These are phyloP conservation scores for thale cress (Arabidopsis thaliana) DNA, from an alignment of 345 rosid species.

Conservation along the genomic window TAIR10.1 NC_003076.8:18433001-18433500, in stretches of 20 bases:
- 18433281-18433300: conserved; percentile 68
- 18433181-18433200: conserved; percentile 6
- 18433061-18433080: background rate
- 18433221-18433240: conserved; percentile 37
- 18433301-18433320: conserved; percentile 55
- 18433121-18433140: conserved; percentile 45
- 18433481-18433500: conserved; percentile 53
- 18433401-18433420: conserved; percentile 55
- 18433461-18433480: conserved; percentile 43
- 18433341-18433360: conserved; percentile 57
- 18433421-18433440: conserved; percentile 61
- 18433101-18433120: conserved; percentile 57
- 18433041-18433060: background rate
- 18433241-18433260: conserved; percentile 26
- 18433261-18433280: conserved; percentile 31
- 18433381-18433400: conserved; percentile 54
- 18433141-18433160: conserved; percentile 7
- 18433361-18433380: conserved; percentile 57
- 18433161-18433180: background rate
- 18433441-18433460: conserved; percentile 53
- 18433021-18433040: too few species aligned
- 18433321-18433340: conserved; percentile 54
- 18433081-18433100: too few species aligned
- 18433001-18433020: too few species aligned
- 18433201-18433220: conserved; percentile 53